Conservation (phyloP, 331 rosid species). For the Erythrophleum ivorense region DNA sequence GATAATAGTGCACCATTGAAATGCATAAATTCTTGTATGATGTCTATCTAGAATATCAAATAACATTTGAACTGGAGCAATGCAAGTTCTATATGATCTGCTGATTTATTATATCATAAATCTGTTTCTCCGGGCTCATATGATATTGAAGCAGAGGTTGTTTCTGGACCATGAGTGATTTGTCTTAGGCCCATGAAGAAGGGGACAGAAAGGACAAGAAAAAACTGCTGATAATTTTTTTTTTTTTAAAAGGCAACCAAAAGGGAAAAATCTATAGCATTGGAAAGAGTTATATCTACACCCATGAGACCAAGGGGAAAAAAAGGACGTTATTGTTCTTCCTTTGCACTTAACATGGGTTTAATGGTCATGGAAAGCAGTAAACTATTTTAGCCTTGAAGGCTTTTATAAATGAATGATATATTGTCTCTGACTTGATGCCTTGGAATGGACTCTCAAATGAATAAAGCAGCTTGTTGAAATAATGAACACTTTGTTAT, state of each 20-base stretch:
- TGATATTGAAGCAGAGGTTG: background rate
- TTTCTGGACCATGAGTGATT: background rate
- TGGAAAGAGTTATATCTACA: background rate
- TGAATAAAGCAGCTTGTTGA: conserved; percentile 18
- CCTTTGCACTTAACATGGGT: conserved; percentile 1
- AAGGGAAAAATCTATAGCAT: background rate
- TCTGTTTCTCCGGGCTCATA: background rate
- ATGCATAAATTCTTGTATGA: background rate
- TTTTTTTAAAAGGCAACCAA: no score
- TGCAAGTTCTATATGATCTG: background rate
- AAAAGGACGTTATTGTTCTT: background rate
- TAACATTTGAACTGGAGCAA: background rate
- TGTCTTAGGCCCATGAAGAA: background rate
- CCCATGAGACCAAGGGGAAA: no score
- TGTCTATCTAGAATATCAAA: background rate
- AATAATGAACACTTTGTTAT: background rate
- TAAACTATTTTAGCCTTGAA: background rate
- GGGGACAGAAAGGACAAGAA: background rate
- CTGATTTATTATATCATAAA: background rate
- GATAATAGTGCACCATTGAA: background rate
- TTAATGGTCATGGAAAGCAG: background rate
- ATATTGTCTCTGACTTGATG: background rate
- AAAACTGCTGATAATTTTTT: background rate
- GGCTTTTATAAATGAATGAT: background rate
- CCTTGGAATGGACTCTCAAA: conserved; percentile 11